Evolutionary conservation across 2,329 filamentous ascomycete species (phyloP).

Genomic region (Neonectria coccinea): DNA sequence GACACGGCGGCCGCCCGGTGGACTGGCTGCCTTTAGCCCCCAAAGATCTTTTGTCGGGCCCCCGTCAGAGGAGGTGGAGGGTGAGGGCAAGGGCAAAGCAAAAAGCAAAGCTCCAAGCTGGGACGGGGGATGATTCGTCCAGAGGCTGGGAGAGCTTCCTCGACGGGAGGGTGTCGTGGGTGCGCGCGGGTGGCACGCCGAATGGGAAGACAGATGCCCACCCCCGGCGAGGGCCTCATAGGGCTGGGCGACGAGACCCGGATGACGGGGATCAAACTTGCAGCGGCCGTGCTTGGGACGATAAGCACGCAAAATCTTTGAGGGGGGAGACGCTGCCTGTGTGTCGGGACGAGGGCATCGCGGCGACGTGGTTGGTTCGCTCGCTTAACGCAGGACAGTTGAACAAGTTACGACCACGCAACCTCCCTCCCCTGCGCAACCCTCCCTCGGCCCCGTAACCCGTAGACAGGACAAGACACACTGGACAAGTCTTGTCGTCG

Average conservation of each 20-base stretch:
- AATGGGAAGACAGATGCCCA: conserved; percentile 4
- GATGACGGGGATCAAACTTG: conserved; percentile 17
- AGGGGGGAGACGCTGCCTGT: not conserved
- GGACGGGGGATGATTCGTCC: not conserved
- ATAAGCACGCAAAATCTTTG: conserved; percentile 24
- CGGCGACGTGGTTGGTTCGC: conserved; percentile 12
- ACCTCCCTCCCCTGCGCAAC: not conserved
- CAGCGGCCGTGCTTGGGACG: conserved; percentile 23
- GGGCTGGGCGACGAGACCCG: conserved; percentile 16
- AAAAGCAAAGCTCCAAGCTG: not conserved
- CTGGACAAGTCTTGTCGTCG: not conserved
- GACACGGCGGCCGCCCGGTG: conserved; percentile 24
- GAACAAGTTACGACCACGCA: not conserved
- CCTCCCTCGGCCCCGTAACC: conserved; percentile 2
- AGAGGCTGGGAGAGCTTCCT: not conserved
- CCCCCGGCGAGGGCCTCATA: conserved; percentile 22
- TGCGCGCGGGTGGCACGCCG: conserved; percentile 3
- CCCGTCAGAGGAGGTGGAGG: conserved; percentile 2
- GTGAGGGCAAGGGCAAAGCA: too few species aligned
- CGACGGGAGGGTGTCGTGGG: conserved; percentile 1
- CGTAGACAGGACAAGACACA: not conserved
- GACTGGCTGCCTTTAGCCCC: conserved; percentile 7
- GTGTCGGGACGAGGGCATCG: conserved; percentile 1
- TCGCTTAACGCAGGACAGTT: conserved; percentile 3
- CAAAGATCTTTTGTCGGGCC: conserved; percentile 29